Base-by-base conservation (phyloP, 192 early-diverging fungal species). In the Obelidium mucronatum region DNA sequence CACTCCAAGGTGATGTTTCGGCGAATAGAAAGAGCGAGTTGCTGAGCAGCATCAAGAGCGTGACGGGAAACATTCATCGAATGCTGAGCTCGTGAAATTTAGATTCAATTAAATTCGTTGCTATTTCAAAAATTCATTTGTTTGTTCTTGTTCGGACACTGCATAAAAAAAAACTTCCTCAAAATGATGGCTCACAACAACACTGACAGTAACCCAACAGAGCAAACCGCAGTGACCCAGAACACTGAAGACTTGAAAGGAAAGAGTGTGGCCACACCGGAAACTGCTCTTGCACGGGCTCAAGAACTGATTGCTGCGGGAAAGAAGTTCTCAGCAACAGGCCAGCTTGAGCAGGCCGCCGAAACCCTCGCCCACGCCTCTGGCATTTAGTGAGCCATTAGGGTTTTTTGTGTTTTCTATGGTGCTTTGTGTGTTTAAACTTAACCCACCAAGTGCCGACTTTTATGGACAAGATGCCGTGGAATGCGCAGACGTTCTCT, bases 311-410 rank as follows among this genome's bases (percentile, higher is more conserved):
- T 89, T 31, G 91, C 91, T 51, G 79, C 84, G 28, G 93, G 93
- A 6, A 90, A 89, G 1, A 85, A 87, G 24, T 88, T 90, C 22
- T 92, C 89, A 66, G 86, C 89, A 0, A 71, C 88, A 40, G 82
- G 84, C 36, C 83, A 92, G 53, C 92, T 89, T 76, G 91, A 91
- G 62, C 71, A 82, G 8, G 88, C 91, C 34, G 89, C 90, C 13
- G 82, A 85, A 5, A 83, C 84, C 75, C 88, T 92, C 81, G 92
- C 90, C 26, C 82, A 92, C 61, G 91, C 92, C 22, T 90, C 91
- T 6, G 82, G 86, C 35, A 75, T 91, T 54, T 86, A 90, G 90
- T 90, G 59, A 2, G 15, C 34, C 19, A 28, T 58, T 53, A 8
- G 17, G 19, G 33, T 13, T 68, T 51, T 48, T 68, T 51, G n/a